Conservation (phyloP, 2,329 filamentous ascomycete species). For the Hypocrella siamensis region DNA sequence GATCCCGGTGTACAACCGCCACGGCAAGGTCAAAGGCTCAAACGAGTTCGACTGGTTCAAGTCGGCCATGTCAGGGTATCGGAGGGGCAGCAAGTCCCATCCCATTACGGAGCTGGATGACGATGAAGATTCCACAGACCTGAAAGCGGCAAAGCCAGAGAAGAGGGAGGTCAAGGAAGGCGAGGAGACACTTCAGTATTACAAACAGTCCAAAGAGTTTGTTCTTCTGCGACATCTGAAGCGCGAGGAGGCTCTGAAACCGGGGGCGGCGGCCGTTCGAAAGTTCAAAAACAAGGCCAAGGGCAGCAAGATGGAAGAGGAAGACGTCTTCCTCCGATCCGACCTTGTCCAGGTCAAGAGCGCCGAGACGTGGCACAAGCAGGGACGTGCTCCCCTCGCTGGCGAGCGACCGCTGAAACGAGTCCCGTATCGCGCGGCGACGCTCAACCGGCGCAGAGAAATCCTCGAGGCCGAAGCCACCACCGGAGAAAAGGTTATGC, state of each 20-base stretch:
- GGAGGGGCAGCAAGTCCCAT: constrained; percentile 26
- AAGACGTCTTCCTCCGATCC: constrained; percentile 64
- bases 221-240: constrained; percentile 75
- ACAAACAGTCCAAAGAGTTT: constrained; percentile 74
- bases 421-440: constrained; percentile 84
- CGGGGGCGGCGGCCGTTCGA: constrained; percentile 52
- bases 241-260: constrained; percentile 74
- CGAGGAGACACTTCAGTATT: constrained; percentile 72
- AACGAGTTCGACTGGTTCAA: constrained; percentile 84
- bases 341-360: constrained; percentile 81
- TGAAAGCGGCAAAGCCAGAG: constrained; percentile 56
- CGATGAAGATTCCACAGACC: constrained; percentile 61
- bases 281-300: constrained; percentile 63
- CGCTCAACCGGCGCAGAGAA: constrained; percentile 71
- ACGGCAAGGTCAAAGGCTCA: constrained; percentile 62
- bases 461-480: constrained; percentile 71
- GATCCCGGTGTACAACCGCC: constrained; percentile 59
- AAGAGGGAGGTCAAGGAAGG: constrained; percentile 61
- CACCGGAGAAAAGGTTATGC: constrained; percentile 68
- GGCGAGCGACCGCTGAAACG: constrained; percentile 68
- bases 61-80: constrained; percentile 60
- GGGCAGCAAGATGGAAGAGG: constrained; percentile 54
- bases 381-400: constrained; percentile 59
- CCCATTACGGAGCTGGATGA: constrained; percentile 60
- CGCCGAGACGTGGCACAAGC: constrained; percentile 94